Conservation (phyloP, 352 stramenopile genomes). For the Plasmopara halstedii region DNA sequence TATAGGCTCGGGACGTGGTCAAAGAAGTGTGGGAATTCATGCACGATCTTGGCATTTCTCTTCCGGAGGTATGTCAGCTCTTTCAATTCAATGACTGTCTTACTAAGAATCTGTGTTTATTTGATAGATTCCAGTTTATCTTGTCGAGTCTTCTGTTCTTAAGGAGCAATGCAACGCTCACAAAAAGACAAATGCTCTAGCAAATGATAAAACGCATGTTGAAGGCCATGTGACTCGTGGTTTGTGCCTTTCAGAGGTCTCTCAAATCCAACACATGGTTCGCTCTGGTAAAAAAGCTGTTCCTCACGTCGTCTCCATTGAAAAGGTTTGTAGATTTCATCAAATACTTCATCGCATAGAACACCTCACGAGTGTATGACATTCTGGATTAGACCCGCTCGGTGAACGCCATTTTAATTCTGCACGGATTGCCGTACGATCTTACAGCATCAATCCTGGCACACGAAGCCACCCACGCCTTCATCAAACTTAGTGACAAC, state of each 20-base stretch:
- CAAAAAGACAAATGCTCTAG: slow-evolving; percentile 21
- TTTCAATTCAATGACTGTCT: neutral
- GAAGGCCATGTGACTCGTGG: slow-evolving; percentile 38
- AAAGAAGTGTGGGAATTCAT: slow-evolving; percentile 69
- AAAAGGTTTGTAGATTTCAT: slow-evolving; percentile 27
- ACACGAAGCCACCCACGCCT: slow-evolving; percentile 72
- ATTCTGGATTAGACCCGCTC: slow-evolving; percentile 34
- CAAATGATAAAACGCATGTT: slow-evolving; percentile 24
- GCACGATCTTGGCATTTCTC: slow-evolving; percentile 49
- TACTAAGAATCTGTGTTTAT: neutral
- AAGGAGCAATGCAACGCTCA: slow-evolving; percentile 37
- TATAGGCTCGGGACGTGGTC: slow-evolving; percentile 29
- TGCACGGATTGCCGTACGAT: slow-evolving; percentile 68
- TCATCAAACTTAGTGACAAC: slow-evolving; percentile 61
- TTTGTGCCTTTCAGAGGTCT: slow-evolving; percentile 50
- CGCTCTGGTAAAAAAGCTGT: slow-evolving; percentile 26
- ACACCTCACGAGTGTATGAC: neutral
- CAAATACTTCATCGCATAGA: slow-evolving; percentile 1
- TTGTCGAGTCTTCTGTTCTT: slow-evolving; percentile 48
- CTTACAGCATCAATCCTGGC: slow-evolving; percentile 59
- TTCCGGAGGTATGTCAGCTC: slow-evolving; percentile 34
- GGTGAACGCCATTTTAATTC: slow-evolving; percentile 62
- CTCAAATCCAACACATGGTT: slow-evolving; percentile 45
- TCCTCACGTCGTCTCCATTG: slow-evolving; percentile 35
- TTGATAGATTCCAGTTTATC: slow-evolving; percentile 49